Evolutionary conservation across 2,329 filamentous ascomycete genomes (phyloP).

Genomic region (Aspergillus luchuensis): DNA sequence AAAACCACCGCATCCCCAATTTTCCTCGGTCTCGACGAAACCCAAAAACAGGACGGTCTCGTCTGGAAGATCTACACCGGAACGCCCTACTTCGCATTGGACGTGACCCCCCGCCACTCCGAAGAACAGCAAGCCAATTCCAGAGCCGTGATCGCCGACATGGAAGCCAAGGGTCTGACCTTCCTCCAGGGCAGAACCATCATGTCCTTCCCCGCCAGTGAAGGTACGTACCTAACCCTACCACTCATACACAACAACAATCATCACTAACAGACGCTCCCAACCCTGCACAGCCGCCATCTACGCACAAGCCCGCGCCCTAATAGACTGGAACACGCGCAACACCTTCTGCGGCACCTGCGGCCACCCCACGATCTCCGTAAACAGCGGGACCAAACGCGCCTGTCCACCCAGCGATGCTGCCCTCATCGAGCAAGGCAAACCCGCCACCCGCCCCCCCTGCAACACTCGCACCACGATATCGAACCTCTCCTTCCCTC

Average conservation of each 20-base stretch:
- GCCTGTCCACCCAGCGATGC: conserved; percentile 48
- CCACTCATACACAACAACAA: background rate
- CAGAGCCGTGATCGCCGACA: conserved; percentile 59
- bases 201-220: conserved; percentile 61
- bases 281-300: conserved; percentile 67
- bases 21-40: conserved; percentile 82
- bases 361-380: conserved; percentile 71
- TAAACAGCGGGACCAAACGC: conserved; percentile 49
- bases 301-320: conserved; percentile 82
- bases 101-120: conserved; percentile 73
- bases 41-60: conserved; percentile 44
- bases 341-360: conserved; percentile 92
- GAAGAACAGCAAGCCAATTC: conserved; percentile 60
- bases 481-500: conserved; percentile 88
- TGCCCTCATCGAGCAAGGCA: conserved; percentile 33
- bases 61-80: conserved; percentile 67
- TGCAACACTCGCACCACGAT: conserved; percentile 83
- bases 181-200: conserved; percentile 69
- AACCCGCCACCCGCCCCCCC: conserved; percentile 55
- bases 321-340: conserved; percentile 91
- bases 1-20: conserved; percentile 70
- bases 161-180: conserved; percentile 63
- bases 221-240: conserved; percentile 52
- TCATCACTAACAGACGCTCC: background rate
- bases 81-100: conserved; percentile 83